Base-by-base conservation (phyloP, 2,329 filamentous ascomycete genomes). In the Phaeomoniella chlamydospora region DNA sequence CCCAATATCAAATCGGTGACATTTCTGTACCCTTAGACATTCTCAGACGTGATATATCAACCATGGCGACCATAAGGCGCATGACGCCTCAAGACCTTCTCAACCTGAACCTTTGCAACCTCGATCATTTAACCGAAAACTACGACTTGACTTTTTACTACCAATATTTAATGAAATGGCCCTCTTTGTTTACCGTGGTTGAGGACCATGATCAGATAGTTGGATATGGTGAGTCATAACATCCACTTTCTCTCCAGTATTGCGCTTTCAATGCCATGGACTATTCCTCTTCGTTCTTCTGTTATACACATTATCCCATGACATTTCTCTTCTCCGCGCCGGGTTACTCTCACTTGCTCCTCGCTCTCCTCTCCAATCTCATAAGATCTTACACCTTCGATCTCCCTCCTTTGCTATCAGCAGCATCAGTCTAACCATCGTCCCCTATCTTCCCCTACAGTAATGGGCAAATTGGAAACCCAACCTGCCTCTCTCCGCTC, bases 71-170 rank as follows among this genome's bases (percentile, higher is more conserved):
- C 37, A 82, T 96, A 52, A 80, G 87, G 36, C 77, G 82, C 47
- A 94, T 96, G 66, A 74, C 73, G 41, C 80, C 85, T 2, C 70
- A 74, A 46, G 90, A 98, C 57, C 70, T 96, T 42, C 77, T 94
- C 60, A 80, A 78, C 46, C 80, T 96, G 59, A 93, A 92, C 47
- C 78, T 86, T 45, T 94, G 87, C 61, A 98, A 98, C 55, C 77
- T 98, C 42, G 90, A 98, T 54, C 84, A 84, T 29, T 70, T 94
- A 42, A 96, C 90, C n/a, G 90, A 98, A 64, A 96, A 92, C 38
- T 98, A 96, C 64, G 86, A 93, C 56, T 72, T 94, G 45, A 74
- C 77, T 43, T 98, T 96, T 65, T 98, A 98, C 64, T 74, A 94
- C 40, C 83, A 92, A 51, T 98, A 98, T 61, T 77, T 94, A 45